Evolutionary conservation across 441 rosid genomes (phyloP).

Genomic region (Erysimum cheiri): DNA sequence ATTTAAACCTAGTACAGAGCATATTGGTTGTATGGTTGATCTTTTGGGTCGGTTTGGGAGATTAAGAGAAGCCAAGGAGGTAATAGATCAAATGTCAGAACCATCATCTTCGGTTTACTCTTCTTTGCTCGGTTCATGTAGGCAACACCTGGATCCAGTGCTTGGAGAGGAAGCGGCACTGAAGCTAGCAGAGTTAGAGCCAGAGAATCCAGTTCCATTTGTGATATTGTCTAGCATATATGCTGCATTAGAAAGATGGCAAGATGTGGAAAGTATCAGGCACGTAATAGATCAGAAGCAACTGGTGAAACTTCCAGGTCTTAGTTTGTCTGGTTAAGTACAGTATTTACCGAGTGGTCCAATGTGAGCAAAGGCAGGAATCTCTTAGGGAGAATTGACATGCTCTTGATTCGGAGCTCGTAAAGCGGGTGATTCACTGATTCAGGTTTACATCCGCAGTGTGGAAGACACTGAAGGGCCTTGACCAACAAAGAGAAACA

Average conservation of each 20-base stretch:
- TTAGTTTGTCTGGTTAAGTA: constrained; percentile 48
- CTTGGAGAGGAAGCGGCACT: constrained; percentile 62
- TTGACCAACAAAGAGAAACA: constrained; percentile 21
- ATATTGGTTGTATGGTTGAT: constrained; percentile 66
- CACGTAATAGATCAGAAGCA: constrained; percentile 50
- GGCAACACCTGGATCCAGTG: constrained; percentile 51
- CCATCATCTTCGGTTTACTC: constrained; percentile 58
- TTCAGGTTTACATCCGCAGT: not conserved
- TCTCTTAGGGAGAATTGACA: not conserved
- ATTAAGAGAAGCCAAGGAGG: constrained; percentile 59
- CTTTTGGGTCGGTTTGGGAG: constrained; percentile 63
- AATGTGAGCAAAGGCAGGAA: not conserved
- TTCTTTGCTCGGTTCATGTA: constrained; percentile 68
- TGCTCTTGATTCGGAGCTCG: not conserved
- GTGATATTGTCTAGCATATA: constrained; percentile 65
- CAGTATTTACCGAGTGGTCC: not conserved
- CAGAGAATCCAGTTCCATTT: constrained; percentile 56
- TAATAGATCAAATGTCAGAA: constrained; percentile 53
- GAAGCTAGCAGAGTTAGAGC: constrained; percentile 58
- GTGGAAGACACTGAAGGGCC: constrained; percentile 29
- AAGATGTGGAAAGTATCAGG: constrained; percentile 62
- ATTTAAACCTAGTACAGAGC: constrained; percentile 52
- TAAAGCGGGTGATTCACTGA: constrained; percentile 12
- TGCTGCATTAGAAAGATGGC: constrained; percentile 62
- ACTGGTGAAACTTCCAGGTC: constrained; percentile 51